Evolutionary conservation across 2,329 filamentous ascomycete genomes (phyloP).

Genomic region (Penicillium aurantiogriseum): DNA sequence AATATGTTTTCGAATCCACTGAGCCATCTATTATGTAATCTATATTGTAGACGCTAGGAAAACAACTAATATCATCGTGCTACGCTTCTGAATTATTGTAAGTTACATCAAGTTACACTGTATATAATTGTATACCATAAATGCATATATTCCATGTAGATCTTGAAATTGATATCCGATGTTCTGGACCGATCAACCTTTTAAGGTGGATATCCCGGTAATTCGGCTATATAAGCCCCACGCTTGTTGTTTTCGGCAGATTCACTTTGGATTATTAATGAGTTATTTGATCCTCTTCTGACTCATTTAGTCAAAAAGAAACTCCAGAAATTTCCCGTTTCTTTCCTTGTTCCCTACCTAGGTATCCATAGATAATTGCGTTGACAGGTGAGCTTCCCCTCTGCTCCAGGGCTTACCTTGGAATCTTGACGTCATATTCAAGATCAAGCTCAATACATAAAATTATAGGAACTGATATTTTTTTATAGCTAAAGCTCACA

Average conservation of each 20-base stretch:
- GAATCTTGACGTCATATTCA: constrained; percentile 5
- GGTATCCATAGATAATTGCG: background rate
- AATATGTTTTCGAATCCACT: background rate
- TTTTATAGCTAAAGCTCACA: background rate
- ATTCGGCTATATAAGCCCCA: constrained; percentile 13
- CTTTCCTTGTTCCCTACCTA: too few species aligned
- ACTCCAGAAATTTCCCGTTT: background rate
- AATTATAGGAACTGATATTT: background rate
- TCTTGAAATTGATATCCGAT: constrained; percentile 7
- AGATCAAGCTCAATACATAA: background rate
- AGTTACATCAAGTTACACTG: background rate
- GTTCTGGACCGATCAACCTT: constrained; percentile 3
- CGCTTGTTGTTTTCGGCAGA: constrained; percentile 19
- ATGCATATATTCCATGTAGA: background rate
- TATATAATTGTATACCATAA: background rate
- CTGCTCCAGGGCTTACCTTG: background rate
- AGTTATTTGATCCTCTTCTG: background rate
- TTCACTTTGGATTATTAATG: constrained; percentile 16
- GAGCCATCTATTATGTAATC: background rate
- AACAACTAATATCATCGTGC: background rate
- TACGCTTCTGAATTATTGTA: background rate
- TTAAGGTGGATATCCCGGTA: constrained; percentile 9
- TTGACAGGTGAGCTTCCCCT: background rate
- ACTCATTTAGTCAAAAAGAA: background rate
- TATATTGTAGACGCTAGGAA: background rate